Evolutionary conservation across 768 basidiomycete species (phyloP).

Genomic region (Phanerochaete carnosa): DNA sequence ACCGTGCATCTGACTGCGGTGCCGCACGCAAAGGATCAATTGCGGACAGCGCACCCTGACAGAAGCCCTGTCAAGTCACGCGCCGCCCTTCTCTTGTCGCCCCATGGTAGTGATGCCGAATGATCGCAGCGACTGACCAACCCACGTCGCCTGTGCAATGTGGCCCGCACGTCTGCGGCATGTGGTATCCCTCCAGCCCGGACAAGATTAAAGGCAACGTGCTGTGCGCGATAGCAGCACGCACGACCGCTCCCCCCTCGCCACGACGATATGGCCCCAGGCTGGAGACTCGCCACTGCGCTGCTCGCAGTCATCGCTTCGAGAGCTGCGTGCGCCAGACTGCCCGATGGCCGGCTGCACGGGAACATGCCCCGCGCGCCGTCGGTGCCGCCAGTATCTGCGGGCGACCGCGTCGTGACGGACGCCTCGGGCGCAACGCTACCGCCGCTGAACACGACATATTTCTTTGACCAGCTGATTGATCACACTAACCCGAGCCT

Average conservation of each 20-base stretch:
- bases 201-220: neutral
- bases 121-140: neutral
- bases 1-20: neutral
- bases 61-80: neutral
- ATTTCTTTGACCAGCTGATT: conserved; percentile 52
- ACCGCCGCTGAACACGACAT: conserved; percentile 34
- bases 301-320: conserved; percentile 1
- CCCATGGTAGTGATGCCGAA: neutral
- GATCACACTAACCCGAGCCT: conserved; percentile 53
- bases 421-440: conserved; percentile 25
- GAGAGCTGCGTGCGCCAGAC: neutral
- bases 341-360: conserved; percentile 6
- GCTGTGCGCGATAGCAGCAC: neutral
- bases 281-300: neutral
- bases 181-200: neutral
- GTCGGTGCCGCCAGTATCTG: conserved; percentile 15
- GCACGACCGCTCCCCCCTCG: neutral
- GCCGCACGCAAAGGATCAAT: neutral
- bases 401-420: conserved; percentile 18
- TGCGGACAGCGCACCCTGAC: neutral
- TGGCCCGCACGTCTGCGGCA: neutral
- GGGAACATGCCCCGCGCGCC: conserved; percentile 13
- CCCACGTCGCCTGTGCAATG: neutral
- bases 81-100: neutral
- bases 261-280: neutral